Conservation (phyloP, 2,329 filamentous ascomycete species). For the Colletotrichum gigasporum region DNA sequence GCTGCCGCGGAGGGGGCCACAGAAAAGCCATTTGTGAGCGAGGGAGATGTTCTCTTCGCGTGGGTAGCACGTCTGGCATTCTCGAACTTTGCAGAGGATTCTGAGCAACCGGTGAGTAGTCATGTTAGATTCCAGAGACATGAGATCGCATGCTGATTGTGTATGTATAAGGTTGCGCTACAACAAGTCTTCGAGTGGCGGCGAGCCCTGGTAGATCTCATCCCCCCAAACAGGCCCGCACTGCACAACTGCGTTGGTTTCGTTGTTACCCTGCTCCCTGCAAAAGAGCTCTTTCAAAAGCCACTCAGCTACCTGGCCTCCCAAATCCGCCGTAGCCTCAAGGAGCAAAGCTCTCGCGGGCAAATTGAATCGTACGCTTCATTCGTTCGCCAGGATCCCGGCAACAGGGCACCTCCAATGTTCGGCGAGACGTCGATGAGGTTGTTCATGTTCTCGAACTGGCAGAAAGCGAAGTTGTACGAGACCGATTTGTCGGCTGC, state of each 20-base stretch:
- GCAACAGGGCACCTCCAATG: slow-evolving; percentile 39
- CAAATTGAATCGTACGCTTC: neutral
- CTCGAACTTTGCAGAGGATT: slow-evolving; percentile 34
- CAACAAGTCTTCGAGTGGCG: slow-evolving; percentile 5
- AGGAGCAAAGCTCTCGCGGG: neutral
- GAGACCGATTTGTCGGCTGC: slow-evolving; percentile 33
- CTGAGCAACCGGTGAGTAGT: slow-evolving; percentile 6
- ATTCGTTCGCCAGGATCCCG: neutral
- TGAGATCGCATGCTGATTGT: neutral
- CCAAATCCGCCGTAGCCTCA: neutral
- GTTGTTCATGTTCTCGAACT: slow-evolving; percentile 43
- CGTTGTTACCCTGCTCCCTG: neutral
- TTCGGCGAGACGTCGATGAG: slow-evolving; percentile 44
- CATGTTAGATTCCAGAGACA: too few species aligned
- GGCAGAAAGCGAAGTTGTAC: slow-evolving; percentile 41
- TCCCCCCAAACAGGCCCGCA: neutral
- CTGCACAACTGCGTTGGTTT: slow-evolving; percentile 7
- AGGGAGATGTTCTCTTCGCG: slow-evolving; percentile 48
- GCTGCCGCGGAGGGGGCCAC: slow-evolving; percentile 25
- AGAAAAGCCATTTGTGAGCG: slow-evolving; percentile 43
- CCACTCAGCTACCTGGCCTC: neutral
- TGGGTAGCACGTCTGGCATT: slow-evolving; percentile 45
- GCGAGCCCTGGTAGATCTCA: neutral
- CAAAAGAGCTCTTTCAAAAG: neutral
- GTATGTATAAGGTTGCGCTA: neutral